Percentiles rank a stretch among this genome's conserved stretches.
phyloP scores from a whole-genome alignment of 768 basidiomycete genomes.

The Pholiota conissans region DNA sequence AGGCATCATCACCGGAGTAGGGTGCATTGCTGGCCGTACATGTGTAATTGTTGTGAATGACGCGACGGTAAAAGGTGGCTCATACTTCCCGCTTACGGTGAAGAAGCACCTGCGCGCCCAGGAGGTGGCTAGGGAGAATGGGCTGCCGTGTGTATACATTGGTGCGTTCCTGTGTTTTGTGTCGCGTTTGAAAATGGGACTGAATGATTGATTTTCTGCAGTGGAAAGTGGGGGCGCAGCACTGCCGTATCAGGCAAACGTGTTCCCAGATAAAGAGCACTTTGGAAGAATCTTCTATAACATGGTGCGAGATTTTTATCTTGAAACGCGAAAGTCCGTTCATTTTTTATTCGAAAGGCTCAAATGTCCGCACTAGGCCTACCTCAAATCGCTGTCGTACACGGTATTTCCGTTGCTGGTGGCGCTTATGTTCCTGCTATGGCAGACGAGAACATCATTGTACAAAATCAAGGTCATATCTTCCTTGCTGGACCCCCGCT shows the following conservation, averaged over 20 bases:
- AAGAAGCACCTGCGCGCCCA: slow-evolving; percentile 97
- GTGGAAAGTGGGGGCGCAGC: slow-evolving; percentile 96
- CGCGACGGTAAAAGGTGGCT: slow-evolving; percentile 90
- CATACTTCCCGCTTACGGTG: slow-evolving; percentile 89
- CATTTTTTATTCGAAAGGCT: slow-evolving; percentile 46
- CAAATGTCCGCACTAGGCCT: slow-evolving; percentile 92
- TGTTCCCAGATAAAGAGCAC: slow-evolving; percentile 94
- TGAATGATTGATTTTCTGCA: slow-evolving; percentile 24
- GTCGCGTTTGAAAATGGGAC: neutral
- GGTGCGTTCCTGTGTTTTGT: slow-evolving; percentile 42
- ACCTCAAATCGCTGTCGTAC: slow-evolving; percentile 90
- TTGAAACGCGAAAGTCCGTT: too few relatives aligned
- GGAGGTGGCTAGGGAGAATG: slow-evolving; percentile 90
- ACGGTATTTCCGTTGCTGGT: slow-evolving; percentile 93
- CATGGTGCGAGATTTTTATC: slow-evolving; percentile 61
- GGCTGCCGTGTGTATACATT: slow-evolving; percentile 88
- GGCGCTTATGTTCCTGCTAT: slow-evolving; percentile 96
- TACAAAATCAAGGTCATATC: slow-evolving; percentile 88
- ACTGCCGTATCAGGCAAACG: slow-evolving; percentile 89
- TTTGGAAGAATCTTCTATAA: slow-evolving; percentile 98
- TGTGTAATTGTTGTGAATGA: slow-evolving; percentile 94
- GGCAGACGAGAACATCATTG: slow-evolving; percentile 93
- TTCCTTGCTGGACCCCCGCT: slow-evolving; percentile 94
- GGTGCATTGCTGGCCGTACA: slow-evolving; percentile 76
- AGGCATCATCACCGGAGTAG: slow-evolving; percentile 87